Percentiles rank a stretch among this genome's conserved stretches.
Evolutionary conservation across 768 basidiomycete genomes (phyloP).

Genomic region (Termitomyces sp.): DNA sequence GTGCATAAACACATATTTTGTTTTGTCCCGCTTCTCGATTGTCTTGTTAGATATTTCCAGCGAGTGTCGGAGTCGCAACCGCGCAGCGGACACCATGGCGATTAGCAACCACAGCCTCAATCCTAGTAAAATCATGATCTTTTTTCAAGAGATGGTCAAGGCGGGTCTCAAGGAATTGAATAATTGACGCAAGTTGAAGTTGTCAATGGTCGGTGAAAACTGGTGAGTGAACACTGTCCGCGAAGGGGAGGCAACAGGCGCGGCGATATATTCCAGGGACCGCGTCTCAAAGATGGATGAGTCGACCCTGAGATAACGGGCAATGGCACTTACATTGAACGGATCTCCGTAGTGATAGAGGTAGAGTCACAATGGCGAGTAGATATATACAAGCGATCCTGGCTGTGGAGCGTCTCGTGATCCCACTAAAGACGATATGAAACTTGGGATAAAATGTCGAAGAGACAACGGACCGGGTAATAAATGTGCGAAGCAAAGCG

Average conservation of each 20-base stretch:
- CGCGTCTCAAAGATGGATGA: not conserved
- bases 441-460: not conserved
- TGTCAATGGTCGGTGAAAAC: not conserved
- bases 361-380: not conserved
- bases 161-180: not conserved
- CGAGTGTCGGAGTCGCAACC: not conserved
- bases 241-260: not conserved
- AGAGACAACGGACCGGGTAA: not conserved
- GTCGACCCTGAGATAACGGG: not conserved
- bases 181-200: too few species aligned
- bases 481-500: not conserved
- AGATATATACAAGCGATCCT: not conserved
- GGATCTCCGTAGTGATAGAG: not conserved
- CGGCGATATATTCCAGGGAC: not conserved
- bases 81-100: not conserved
- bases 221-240: not conserved
- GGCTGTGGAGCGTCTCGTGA: not conserved
- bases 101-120: not conserved
- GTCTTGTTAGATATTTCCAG: not conserved
- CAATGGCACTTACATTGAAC: not conserved
- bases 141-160: not conserved
- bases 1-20: slow-evolving; percentile 52
- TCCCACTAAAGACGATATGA: not conserved
- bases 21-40: slow-evolving; percentile 35
- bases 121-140: not conserved